Conservation (phyloP, 768 basidiomycete species). For the Pulveroboletus sp. region DNA sequence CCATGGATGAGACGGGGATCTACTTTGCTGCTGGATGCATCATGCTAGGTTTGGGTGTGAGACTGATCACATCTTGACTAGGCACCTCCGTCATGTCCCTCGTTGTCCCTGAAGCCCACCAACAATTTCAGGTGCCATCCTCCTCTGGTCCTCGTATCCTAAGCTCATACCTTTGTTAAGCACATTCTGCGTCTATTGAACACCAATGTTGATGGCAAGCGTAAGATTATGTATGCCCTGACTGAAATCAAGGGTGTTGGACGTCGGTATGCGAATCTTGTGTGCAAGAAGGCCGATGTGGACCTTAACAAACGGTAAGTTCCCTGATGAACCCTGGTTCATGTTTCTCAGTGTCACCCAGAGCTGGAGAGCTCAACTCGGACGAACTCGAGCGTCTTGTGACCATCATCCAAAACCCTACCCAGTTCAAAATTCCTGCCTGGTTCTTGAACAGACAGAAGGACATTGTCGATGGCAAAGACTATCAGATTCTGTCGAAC, state of each 20-base stretch:
- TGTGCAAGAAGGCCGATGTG: conserved; percentile 99
- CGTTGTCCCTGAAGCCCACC: conserved; percentile 91
- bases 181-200: conserved; percentile 99
- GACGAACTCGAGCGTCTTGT: conserved; percentile 99
- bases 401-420: conserved; percentile 98
- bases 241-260: conserved; percentile 99
- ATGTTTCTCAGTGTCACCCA: conserved; percentile 30
- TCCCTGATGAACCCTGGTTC: not conserved
- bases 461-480: conserved; percentile 96
- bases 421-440: conserved; percentile 98
- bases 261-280: conserved; percentile 95
- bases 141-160: not conserved
- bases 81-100: conserved; percentile 71
- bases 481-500: conserved; percentile 94
- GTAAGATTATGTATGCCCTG: conserved; percentile 99
- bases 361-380: conserved; percentile 98
- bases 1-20: not conserved
- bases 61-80: conserved; percentile 13
- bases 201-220: conserved; percentile 99
- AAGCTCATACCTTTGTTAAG: conserved; percentile 37
- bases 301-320: conserved; percentile 96
- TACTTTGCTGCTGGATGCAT: conserved; percentile 20
- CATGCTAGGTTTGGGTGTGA: conserved; percentile 2
- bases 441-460: conserved; percentile 99
- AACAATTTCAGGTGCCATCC: conserved; percentile 81